A percentile compares a stretch with the other conserved stretches of the same genome.
phyloP scores from a whole-genome alignment of 2,329 filamentous ascomycete genomes.

The Thelonectria rubi region DNA sequence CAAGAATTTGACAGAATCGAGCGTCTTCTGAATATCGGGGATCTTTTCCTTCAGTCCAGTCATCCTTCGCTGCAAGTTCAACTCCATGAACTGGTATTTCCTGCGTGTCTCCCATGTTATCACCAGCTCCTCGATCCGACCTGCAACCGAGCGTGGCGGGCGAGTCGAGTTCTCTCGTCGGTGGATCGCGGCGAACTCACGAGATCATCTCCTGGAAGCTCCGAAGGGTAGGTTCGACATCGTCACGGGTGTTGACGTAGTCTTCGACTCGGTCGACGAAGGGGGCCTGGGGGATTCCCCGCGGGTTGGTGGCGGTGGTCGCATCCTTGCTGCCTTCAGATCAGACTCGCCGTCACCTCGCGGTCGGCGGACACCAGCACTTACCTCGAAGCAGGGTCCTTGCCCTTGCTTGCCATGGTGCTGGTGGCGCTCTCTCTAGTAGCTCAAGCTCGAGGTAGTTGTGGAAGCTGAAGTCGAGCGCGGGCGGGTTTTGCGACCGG shows the following conservation, averaged over 20 bases:
- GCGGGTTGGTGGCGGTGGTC: constrained; percentile 73
- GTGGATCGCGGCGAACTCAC: constrained; percentile 58
- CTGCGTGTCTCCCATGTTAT: constrained; percentile 57
- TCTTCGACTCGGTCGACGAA: constrained; percentile 91
- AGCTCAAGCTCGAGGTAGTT: constrained; percentile 29
- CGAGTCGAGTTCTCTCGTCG: constrained; percentile 15
- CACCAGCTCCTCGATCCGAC: constrained; percentile 24
- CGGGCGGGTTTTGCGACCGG: constrained; percentile 42
- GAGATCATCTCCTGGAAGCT: constrained; percentile 95
- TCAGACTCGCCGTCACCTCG: constrained; percentile 24
- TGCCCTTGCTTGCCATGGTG: constrained; percentile 55
- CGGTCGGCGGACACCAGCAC: constrained; percentile 7
- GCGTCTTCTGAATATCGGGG: constrained; percentile 94
- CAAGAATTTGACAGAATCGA: constrained; percentile 90
- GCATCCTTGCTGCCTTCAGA: constrained; percentile 52
- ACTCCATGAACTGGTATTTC: constrained; percentile 99
- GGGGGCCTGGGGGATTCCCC: constrained; percentile 84
- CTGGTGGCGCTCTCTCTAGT: constrained; percentile 33
- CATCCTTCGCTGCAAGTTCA: constrained; percentile 86
- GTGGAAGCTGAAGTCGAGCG: constrained; percentile 37
- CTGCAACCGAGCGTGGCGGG: constrained; percentile 15
- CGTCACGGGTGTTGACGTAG: constrained; percentile 79
- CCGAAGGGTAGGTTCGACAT: constrained; percentile 82
- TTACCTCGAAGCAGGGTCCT: constrained; percentile 49
- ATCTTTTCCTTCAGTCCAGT: constrained; percentile 91